Evolutionary conservation across 2,329 filamentous ascomycete genomes (phyloP).

Genomic region (Cercospora nicotianae): DNA sequence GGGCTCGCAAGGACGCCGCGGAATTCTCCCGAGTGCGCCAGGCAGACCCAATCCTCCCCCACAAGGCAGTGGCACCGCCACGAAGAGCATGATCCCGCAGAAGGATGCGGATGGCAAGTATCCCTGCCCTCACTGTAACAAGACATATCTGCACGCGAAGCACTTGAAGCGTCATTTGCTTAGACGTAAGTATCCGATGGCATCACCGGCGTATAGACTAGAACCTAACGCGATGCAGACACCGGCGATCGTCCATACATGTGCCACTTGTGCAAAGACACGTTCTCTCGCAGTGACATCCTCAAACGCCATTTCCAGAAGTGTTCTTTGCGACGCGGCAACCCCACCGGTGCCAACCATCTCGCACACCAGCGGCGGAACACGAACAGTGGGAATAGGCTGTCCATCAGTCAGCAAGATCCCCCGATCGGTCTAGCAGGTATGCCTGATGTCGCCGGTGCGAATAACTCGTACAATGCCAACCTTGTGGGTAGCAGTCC

Average conservation of each 20-base stretch:
- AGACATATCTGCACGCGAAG: conserved; percentile 96
- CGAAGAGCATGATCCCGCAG: conserved; percentile 82
- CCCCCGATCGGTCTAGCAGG: conserved; percentile 40
- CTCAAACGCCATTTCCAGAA: conserved; percentile 99
- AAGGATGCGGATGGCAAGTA: conserved; percentile 99
- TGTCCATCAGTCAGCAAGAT: conserved; percentile 41
- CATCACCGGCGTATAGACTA: background rate
- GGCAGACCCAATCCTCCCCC: conserved; percentile 77
- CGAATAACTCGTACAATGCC: conserved; percentile 31
- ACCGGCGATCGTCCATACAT: conserved; percentile 97
- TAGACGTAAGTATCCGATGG: conserved; percentile 70
- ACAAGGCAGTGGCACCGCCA: conserved; percentile 56
- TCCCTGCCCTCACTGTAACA: conserved; percentile 95
- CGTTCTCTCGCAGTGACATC: conserved; percentile 96
- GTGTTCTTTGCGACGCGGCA: conserved; percentile 93
- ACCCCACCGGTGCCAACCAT: conserved; percentile 92
- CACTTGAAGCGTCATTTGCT: conserved; percentile 95
- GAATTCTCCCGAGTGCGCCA: conserved; percentile 86
- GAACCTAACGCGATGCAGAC: conserved; percentile 59
- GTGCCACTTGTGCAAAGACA: conserved; percentile 96
- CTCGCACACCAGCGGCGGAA: conserved; percentile 66
- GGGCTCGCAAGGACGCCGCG: conserved; percentile 87
- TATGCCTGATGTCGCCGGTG: conserved; percentile 37
- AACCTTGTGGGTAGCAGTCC: conserved; percentile 37
- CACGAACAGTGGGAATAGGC: conserved; percentile 50